Base-by-base conservation (phyloP, 1,139 yeast species). In the Yamadazyma trypodendri region DNA sequence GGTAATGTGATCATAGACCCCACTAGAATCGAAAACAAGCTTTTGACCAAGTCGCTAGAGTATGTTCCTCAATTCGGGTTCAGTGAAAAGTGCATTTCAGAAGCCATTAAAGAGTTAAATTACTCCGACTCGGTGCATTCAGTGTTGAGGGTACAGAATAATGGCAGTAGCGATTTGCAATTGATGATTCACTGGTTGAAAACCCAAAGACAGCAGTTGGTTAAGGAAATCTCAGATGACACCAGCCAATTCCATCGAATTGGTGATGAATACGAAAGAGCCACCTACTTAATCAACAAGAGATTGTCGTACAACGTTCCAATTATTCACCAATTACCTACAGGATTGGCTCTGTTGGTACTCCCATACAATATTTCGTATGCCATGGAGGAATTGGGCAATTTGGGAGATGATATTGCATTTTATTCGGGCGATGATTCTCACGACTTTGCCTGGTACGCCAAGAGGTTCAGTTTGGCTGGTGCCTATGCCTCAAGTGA, bases 361-460 rank as follows among this genome's bases (percentile, higher is more conserved):
- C 52, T 72, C 27, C 89, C 89, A 0, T 62, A 64, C 37, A 79
- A 80, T 51, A 38, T 79, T 25, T 50, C 66, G 2, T 50, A 52
- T 23, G 73, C 88, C 0, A 44, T 84, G 33, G 76, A 74, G 24
- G 95, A 88, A 54, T 72, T 92, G 43, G 85, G 82, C 51, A 73
- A 76, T 38, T 71, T 90, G 38, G 74, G 89, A 13, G 53, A 92
- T 59, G 97, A 92, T 55, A 72, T 92, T 45, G 78, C 88, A 37
- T 88, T 65, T 59, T 79, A 79, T 50, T 80, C 95, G 0, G 94
- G 90, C 3, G 97, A 90, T 55, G 63, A 70, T 38, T 79, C 94
- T n/a, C 77, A 83, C 43, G 96, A 88, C 58, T 82, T 86, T 58
- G 83, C 87, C 2, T 92, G 98, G 98, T 92, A 92, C 58, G 68